Conservation (phyloP, 495 filamentous ascomycete species). For the Xylona heveae region DNA sequence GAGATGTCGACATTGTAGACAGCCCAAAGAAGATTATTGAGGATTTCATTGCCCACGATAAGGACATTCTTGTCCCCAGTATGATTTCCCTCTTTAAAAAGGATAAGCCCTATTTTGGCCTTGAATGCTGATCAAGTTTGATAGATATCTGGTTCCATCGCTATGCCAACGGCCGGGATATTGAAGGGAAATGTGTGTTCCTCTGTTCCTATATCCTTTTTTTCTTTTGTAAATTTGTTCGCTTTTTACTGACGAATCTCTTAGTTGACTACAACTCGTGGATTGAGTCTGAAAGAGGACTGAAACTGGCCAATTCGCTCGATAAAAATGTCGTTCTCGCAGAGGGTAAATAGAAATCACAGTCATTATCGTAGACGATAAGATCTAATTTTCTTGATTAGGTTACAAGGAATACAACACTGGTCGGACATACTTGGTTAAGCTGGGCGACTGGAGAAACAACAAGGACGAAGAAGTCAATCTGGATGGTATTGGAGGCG, state of each 20-base stretch:
- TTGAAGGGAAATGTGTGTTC: constrained; percentile 79
- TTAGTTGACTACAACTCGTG: constrained; percentile 97
- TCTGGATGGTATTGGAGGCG: constrained; percentile 89
- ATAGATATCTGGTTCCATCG: constrained; percentile 96
- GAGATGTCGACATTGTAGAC: constrained; percentile 89
- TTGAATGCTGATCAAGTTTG: constrained; percentile 10
- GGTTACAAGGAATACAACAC: constrained; percentile 88
- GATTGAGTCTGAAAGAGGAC: constrained; percentile 77
- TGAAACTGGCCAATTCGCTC: constrained; percentile 48
- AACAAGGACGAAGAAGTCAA: constrained; percentile 80
- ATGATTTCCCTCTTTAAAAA: constrained; percentile 17
- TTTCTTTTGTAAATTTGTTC: not conserved
- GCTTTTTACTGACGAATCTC: constrained; percentile 1
- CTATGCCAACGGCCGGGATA: constrained; percentile 60
- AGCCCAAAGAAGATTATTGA: constrained; percentile 74
- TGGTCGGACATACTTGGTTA: constrained; percentile 65
- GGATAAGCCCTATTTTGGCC: not conserved
- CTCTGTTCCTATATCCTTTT: not conserved
- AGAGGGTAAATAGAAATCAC: constrained; percentile 34
- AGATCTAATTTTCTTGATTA: constrained; percentile 11
- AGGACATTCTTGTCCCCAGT: constrained; percentile 90
- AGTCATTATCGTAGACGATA: not conserved
- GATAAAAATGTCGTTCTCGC: constrained; percentile 62
- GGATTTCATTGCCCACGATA: constrained; percentile 86
- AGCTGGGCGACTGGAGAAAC: constrained; percentile 75